Base-by-base conservation (phyloP, 441 rosid genomes). In the Erodium moschatum region DNA sequence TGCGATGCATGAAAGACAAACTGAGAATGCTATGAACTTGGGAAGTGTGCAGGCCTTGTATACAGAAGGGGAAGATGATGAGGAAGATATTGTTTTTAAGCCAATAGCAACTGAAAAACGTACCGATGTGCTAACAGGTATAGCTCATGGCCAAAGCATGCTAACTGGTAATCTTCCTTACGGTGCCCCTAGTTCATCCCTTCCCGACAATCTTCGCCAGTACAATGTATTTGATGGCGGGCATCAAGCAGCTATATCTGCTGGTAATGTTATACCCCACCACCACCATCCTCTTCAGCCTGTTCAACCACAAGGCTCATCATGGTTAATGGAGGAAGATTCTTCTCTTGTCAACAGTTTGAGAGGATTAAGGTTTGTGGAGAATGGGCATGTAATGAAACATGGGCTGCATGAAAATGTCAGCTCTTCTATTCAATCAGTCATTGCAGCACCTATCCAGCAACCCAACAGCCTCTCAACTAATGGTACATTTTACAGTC, bases 71-170 rank as follows among this genome's bases (percentile, higher is more conserved):
- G 97, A 91, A 10, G 98, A 88, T 27, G 97, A 90, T 29, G 98
- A 88, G 63, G 98, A 94, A 83, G 97, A 83, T 67, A 94, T 94
- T 81, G 96, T 94, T 73, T 94, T 91, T 78, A 86, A 88, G 86
- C 98, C 98, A 61, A 74, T 79, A 29, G 86, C 77, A 69, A 46
- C 82, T 67, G 94, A 86, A 78, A 93, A 87, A 82, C 84, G 73
- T 70, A 75, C 74, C 66, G 86, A 80, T 75, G 79, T 66, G 48
- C 62, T 82, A 88, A 83, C 27, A 58, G 84, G 78, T 74, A 64
- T 85, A 62, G 84, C 77, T 73, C 77, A 81, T 33, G 80, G 70
- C 52, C 83, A 73, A 71, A 77, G 69, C 74, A 70, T 67, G 52
- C 70, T 85, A 65, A 65, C 67, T 11, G 75, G 69, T 72, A 85